These are phyloP conservation scores for Neodidymelliopsis sp. DNA, from an alignment of 2,329 filamentous ascomycete genomes.

Conservation along the genomic window DNA sequence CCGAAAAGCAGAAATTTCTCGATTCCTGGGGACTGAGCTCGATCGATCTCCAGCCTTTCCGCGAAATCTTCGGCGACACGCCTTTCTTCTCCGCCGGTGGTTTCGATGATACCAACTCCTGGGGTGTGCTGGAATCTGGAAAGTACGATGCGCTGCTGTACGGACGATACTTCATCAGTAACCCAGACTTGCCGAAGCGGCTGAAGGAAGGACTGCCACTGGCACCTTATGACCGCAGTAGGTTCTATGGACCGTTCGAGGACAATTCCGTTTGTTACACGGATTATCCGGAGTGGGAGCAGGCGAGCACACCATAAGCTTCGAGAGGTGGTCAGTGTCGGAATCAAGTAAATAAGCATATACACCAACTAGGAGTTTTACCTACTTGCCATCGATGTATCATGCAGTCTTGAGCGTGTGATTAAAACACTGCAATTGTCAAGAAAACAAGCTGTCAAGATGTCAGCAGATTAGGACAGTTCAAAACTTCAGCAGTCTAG, in stretches of 20 bases:
- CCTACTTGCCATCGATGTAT: no score
- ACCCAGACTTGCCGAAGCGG: constrained; percentile 55
- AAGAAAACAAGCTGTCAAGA: no score
- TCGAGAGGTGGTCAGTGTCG: no score
- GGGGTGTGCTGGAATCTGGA: constrained; percentile 56
- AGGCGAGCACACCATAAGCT: constrained; percentile 8
- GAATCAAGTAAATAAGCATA: no score
- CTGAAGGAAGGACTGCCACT: constrained; percentile 48
- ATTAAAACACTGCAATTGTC: no score
- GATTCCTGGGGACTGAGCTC: constrained; percentile 56
- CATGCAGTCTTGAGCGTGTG: no score
- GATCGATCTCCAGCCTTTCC: constrained; percentile 58
- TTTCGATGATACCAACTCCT: constrained; percentile 59
- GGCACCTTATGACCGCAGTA: constrained; percentile 48
- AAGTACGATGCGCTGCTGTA: constrained; percentile 49
- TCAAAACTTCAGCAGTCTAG: no score
- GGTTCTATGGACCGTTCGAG: constrained; percentile 32
- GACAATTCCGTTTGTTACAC: constrained; percentile 28
- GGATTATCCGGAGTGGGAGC: constrained; percentile 23
- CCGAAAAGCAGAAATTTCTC: constrained; percentile 60
- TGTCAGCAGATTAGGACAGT: no score
- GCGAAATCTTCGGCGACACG: constrained; percentile 59
- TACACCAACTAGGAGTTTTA: no score
- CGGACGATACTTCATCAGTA: constrained; percentile 55
- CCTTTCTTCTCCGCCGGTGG: constrained; percentile 65